phyloP scores from a whole-genome alignment of 179 eudicot genomes.

The Beta macrorhiza region DNA sequence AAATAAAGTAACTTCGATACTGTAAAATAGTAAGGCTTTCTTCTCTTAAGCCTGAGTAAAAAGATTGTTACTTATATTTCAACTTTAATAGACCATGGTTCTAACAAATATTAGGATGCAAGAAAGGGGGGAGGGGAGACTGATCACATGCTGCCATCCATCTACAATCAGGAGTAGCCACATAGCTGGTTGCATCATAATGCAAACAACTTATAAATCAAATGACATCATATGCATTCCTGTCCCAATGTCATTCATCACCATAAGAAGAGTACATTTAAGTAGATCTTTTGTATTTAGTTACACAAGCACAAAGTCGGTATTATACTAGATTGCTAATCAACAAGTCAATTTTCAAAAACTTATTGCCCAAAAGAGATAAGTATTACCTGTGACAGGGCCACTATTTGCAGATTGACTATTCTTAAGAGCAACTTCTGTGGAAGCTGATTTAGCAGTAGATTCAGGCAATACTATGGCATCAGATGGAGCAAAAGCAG shows the following conservation, averaged over 20 bases:
- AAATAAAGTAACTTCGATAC: no score
- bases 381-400: slow-evolving; percentile 45
- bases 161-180: slow-evolving; percentile 1
- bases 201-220: neutral
- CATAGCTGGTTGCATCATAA: neutral
- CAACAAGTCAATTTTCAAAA: neutral
- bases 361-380: neutral
- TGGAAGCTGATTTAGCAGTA: slow-evolving; percentile 42
- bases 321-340: neutral
- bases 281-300: slow-evolving; percentile 4
- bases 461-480: slow-evolving; percentile 41
- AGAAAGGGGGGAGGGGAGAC: no score
- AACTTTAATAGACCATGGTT: no score
- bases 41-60: no score
- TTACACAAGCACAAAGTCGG: neutral
- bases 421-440: slow-evolving; percentile 34
- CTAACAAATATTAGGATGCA: no score
- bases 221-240: neutral
- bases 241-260: neutral
- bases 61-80: no score
- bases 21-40: no score
- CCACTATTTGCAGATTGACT: slow-evolving; percentile 28
- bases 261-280: neutral
- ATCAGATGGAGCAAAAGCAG: slow-evolving; percentile 77
- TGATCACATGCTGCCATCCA: slow-evolving; percentile 5